These are phyloP conservation scores for Phytopythium litorale DNA, from an alignment of 352 stramenopile genomes.

Conservation along the genomic window DNA sequence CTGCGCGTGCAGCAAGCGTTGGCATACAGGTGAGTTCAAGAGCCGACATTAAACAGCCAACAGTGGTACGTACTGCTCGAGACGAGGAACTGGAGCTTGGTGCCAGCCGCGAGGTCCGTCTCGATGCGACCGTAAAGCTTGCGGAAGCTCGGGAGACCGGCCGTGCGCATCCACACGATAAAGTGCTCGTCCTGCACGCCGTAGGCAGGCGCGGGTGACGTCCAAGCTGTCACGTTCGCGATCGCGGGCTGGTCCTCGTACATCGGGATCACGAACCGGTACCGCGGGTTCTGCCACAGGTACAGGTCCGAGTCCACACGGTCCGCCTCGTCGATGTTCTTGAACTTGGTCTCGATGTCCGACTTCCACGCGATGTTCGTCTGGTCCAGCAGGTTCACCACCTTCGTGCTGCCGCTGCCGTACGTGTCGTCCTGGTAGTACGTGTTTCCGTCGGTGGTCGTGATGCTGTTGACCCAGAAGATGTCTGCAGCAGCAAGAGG, in stretches of 20 bases:
- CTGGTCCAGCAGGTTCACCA: constrained; percentile 91
- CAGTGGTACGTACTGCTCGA: constrained; percentile 77
- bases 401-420: constrained; percentile 25
- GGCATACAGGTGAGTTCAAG: not conserved
- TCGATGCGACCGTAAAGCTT: constrained; percentile 99
- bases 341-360: constrained; percentile 95
- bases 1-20: constrained; percentile 25
- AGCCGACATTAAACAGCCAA: not conserved
- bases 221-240: constrained; percentile 83
- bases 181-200: constrained; percentile 99
- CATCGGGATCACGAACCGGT: constrained; percentile 81
- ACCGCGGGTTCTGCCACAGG: constrained; percentile 81
- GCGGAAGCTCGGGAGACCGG: constrained; percentile 96
- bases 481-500: constrained; percentile 40
- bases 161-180: constrained; percentile 99
- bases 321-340: constrained; percentile 80
- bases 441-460: constrained; percentile 20
- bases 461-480: constrained; percentile 84
- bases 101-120: constrained; percentile 84
- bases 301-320: constrained; percentile 45
- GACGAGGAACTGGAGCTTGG: constrained; percentile 89
- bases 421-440: constrained; percentile 74
- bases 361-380: constrained; percentile 96
- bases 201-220: constrained; percentile 44
- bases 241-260: constrained; percentile 43